These are phyloP conservation scores for Trichaptum fuscoviolaceum DNA, from an alignment of 768 basidiomycete species.

Conservation along the genomic window DNA sequence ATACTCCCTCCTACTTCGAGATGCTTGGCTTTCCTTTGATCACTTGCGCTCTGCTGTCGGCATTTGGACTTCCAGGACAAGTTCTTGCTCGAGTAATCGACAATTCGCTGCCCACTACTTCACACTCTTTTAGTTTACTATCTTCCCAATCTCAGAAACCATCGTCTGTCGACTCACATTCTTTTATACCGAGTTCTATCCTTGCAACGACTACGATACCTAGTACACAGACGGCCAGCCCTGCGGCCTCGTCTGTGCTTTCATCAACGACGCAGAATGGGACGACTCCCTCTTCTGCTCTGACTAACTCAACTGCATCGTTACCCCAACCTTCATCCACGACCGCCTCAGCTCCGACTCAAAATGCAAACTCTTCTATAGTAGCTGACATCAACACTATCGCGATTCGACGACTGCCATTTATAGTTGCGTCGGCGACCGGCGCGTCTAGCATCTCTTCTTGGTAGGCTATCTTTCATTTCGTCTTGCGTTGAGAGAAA, in stretches of 20 bases:
- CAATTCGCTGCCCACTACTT: background rate
- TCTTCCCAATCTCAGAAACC: background rate
- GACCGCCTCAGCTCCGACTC: background rate
- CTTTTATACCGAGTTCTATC: background rate
- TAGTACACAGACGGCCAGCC: background rate
- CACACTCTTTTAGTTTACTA: background rate
- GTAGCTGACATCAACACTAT: constrained; percentile 30
- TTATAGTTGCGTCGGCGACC: constrained; percentile 36
- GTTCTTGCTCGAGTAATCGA: background rate
- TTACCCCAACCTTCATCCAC: background rate
- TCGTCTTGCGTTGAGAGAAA: background rate
- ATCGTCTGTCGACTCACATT: background rate
- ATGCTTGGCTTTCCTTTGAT: background rate
- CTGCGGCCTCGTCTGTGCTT: background rate
- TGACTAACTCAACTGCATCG: background rate
- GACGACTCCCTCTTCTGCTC: background rate
- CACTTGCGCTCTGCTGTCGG: background rate
- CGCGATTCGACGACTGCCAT: constrained; percentile 33
- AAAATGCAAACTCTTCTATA: constrained; percentile 11
- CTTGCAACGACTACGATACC: background rate
- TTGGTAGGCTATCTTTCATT: constrained; percentile 25
- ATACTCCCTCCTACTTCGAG: background rate
- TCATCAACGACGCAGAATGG: background rate
- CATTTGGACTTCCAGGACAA: background rate
- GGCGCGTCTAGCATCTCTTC: constrained; percentile 29